Base-by-base conservation (phyloP, 495 filamentous ascomycete species). In the Talaromyces adpressus region DNA sequence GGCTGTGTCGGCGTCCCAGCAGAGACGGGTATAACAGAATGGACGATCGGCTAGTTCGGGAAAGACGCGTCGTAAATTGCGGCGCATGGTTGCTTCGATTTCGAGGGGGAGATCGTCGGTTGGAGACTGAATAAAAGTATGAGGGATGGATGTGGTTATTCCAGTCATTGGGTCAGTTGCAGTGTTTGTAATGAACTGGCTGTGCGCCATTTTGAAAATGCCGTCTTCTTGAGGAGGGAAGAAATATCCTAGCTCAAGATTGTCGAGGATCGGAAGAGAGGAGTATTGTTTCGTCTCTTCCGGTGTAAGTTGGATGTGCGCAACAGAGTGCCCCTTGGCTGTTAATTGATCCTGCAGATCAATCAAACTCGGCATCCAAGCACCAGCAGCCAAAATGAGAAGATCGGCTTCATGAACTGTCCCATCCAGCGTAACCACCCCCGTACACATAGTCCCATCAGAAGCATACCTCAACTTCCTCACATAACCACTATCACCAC, bases 1-100 rank as follows among this genome's bases (percentile, higher is more conserved):
- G 2, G 74, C 72, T 22, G 81, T 84, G 68, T 84, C 81, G 4
- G 81, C 79, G 66, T 80, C 78, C 82, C 81, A 84, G 71, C 81
- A 84, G 30, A 84, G 81, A 7, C 81, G 68, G 23, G 79, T 80
- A 34, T 65, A 68, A 23, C 57, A 67, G 12, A 67, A 72, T 0
- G 66, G 63, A 14, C 68, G 47, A 22, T 70, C 63, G 0, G 70
- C 70, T 16, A 72, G 62, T 57, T 71, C 63, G 3, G 66, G 70
- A 4, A 69, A 32, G 6, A 66, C 63, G 4, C 59, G 62, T 22
- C 65, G 61, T 11, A 67, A 23, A 34, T 66, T 68, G 4, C 60
- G 60, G 23, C 69, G 69, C 65, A 71, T 65, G 8, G 53, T 57
- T 2, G 59, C 66, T 58, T 72, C 68, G 23, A 68, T 69, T 39